Evolutionary conservation across 352 stramenopile genomes (phyloP).

Genomic region (Elongisporangium prolatum): DNA sequence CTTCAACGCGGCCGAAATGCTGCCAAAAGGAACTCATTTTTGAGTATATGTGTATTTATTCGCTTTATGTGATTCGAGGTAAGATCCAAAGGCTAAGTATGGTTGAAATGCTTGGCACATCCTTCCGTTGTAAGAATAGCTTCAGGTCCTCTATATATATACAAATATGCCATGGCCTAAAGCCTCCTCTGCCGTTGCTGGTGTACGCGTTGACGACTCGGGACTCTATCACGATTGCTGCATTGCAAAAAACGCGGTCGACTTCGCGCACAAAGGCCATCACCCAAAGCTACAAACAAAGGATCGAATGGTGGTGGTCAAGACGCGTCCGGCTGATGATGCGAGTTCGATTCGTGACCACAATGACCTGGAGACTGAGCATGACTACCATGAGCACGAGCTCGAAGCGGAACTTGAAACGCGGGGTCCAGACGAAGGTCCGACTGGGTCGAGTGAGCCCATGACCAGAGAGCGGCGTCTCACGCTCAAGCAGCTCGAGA

Average conservation of each 20-base stretch:
- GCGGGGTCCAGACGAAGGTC: not conserved
- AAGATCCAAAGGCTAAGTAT: not conserved
- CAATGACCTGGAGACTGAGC: not conserved
- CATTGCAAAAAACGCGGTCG: not conserved
- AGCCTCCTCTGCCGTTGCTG: not conserved
- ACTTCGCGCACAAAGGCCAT: not conserved
- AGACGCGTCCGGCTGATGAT: not conserved
- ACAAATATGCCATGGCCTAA: not conserved
- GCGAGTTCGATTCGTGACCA: not conserved
- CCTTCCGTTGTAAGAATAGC: not conserved
- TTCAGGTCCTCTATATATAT: no score
- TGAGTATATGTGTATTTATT: no score
- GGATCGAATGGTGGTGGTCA: not conserved
- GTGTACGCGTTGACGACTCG: not conserved
- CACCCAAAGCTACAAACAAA: not conserved
- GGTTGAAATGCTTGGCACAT: not conserved
- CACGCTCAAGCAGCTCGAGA: slow-evolving; percentile 32
- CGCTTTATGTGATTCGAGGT: no score
- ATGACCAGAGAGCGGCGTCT: slow-evolving; percentile 31
- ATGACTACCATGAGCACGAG: not conserved
- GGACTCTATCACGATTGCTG: not conserved
- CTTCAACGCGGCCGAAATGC: not conserved
- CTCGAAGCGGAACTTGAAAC: not conserved
- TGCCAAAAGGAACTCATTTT: no score
- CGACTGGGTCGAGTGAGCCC: slow-evolving; percentile 3